Base-by-base conservation (phyloP, 2,329 filamentous ascomycete genomes). In the Laburnicola sp. region DNA sequence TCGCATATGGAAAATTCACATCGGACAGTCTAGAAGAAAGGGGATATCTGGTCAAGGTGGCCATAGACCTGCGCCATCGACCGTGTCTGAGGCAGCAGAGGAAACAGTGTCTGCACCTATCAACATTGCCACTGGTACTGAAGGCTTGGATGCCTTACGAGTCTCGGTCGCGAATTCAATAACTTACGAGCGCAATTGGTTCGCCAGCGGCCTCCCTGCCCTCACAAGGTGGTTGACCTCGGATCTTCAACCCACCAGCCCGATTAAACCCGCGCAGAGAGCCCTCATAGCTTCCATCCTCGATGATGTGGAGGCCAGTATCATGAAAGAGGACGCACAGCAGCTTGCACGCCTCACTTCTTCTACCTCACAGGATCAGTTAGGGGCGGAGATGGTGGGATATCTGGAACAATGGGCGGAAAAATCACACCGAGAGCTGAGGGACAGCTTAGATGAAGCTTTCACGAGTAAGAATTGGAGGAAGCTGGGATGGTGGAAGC, bases 401-500 rank as follows among this genome's bases (percentile, higher is more conserved):
- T 80, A 79, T 1, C 81, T 96, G 0, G 78, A 83, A 0, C 72
- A 76, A 3, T 97, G 92, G 91, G 86, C 91, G 0, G 86, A 93
- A 63, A 78, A 79, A 22, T 90, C 89, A 0, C 93, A 97, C 68
- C 81, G 85, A 0, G 93, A 97, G 72, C 80, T 97, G 6, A 89
- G 91, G 56, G 82, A 87, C 44, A 83, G 91, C 60, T 82, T 97
- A 2, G 87, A 93, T 58, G 75, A 84, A 38, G 91, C 90, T 0
- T 93, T 97, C 62, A 78, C 82, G 0, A 85, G 88, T n/a, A 80
- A 77, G 16, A 80, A 85, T 34, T 97, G 93, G 93, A 82, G 84
- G 25, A 87, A 88, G 56, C 78, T 96, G 3, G 82, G 86, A 11
- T 97, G 93, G 92, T 97, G 91, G 88, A 96, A 96, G 70, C 81